Evolutionary conservation across 371 early-diverging fungal species (phyloP).

Genomic region (Ordospora pajunii): DNA sequence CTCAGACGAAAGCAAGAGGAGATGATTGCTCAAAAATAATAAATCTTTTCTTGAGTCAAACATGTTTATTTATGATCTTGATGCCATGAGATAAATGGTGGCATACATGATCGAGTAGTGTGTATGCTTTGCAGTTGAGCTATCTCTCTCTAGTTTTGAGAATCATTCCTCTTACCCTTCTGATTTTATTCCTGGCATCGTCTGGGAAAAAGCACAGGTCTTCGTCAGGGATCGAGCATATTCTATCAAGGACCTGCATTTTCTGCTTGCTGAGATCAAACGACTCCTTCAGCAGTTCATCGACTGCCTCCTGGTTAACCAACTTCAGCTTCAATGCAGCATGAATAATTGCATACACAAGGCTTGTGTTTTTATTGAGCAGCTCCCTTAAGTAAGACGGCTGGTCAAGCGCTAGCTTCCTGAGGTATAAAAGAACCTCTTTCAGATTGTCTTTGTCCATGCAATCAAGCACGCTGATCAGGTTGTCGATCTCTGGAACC

Average conservation of each 20-base stretch:
- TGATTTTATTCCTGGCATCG: constrained; percentile 50
- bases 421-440: constrained; percentile 59
- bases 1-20: background rate
- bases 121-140: background rate
- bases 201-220: constrained; percentile 48
- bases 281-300: constrained; percentile 46
- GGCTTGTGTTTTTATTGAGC: constrained; percentile 46
- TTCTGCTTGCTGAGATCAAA: constrained; percentile 54
- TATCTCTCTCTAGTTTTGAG: constrained; percentile 24
- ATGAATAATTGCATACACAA: constrained; percentile 55
- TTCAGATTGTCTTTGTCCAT: constrained; percentile 57
- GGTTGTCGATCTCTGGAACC: constrained; percentile 48
- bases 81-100: background rate
- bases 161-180: constrained; percentile 39
- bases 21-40: background rate
- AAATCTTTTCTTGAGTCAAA: background rate
- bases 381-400: constrained; percentile 58
- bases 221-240: constrained; percentile 52
- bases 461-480: constrained; percentile 50
- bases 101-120: background rate
- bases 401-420: constrained; percentile 57
- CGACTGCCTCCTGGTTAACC: constrained; percentile 32
- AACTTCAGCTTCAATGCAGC: constrained; percentile 50
- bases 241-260: constrained; percentile 56
- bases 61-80: background rate